Evolutionary conservation across 225 moss, liverwort and hornwort species (phyloP).

Genomic region (Bryum argenteum): DNA sequence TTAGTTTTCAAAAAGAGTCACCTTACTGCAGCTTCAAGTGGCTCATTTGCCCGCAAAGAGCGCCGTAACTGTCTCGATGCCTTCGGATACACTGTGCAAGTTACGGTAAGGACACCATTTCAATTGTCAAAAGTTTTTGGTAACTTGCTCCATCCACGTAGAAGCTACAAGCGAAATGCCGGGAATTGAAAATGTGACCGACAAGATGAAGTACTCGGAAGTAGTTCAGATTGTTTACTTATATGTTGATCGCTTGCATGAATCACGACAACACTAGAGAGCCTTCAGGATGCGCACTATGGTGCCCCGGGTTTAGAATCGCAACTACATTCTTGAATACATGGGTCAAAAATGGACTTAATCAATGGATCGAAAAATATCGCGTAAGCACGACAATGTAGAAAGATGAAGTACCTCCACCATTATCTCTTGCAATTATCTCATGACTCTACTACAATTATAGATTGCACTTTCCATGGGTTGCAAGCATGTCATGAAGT

Average conservation of each 20-base stretch:
- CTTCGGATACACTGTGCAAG: constrained; percentile 29
- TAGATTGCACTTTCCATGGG: no score
- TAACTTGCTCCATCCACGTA: constrained; percentile 3
- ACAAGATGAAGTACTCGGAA: constrained; percentile 8
- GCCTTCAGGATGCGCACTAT: constrained; percentile 5
- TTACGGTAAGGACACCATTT: constrained; percentile 10
- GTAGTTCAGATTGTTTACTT: background rate
- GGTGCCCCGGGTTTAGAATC: no score
- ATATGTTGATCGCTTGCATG: background rate
- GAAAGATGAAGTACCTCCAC: no score
- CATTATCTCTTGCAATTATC: no score
- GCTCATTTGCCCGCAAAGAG: constrained; percentile 32
- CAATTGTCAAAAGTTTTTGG: constrained; percentile 13
- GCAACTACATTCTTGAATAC: no score
- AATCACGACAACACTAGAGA: background rate
- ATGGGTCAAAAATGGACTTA: no score
- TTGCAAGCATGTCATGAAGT: no score
- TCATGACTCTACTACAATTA: no score
- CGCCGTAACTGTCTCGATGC: constrained; percentile 26
- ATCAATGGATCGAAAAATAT: no score
- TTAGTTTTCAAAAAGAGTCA: constrained; percentile 10
- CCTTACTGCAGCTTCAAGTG: constrained; percentile 38
- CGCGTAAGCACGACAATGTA: no score
- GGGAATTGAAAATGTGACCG: background rate
- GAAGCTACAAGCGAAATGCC: constrained; percentile 7